Evolutionary conservation across 176 grass and related monocot genomes (phyloP).

Genomic region (Hsuehochloa calcarea): DNA sequence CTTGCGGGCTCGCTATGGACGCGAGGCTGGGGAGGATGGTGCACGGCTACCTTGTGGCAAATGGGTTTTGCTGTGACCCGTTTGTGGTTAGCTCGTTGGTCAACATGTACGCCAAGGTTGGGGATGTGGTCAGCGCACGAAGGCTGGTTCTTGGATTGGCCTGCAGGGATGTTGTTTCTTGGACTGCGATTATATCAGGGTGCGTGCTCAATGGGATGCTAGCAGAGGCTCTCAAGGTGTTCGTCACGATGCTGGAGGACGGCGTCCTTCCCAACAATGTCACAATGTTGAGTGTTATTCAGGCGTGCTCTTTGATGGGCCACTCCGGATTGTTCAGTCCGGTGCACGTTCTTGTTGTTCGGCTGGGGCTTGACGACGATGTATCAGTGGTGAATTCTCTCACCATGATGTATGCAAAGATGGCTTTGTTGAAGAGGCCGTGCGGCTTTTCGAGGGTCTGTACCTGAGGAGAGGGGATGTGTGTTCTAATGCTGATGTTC

Average conservation of each 20-base stretch:
- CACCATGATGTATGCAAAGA: constrained; percentile 64
- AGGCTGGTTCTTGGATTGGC: constrained; percentile 48
- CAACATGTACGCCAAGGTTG: constrained; percentile 65
- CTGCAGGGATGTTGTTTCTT: constrained; percentile 62
- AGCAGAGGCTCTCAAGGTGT: constrained; percentile 44
- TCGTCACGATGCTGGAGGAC: constrained; percentile 70
- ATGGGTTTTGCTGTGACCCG: constrained; percentile 46
- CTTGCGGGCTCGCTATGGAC: constrained; percentile 51
- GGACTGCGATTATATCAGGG: constrained; percentile 63
- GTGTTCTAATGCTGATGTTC: constrained; percentile 46
- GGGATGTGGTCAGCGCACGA: constrained; percentile 34
- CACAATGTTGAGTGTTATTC: constrained; percentile 66
- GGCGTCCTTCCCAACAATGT: constrained; percentile 52
- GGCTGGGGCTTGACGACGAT: constrained; percentile 11
- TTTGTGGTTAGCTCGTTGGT: constrained; percentile 59
- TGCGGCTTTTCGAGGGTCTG: constrained; percentile 25
- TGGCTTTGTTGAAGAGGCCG: constrained; percentile 40
- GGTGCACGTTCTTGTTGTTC: constrained; percentile 48
- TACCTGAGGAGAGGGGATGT: constrained; percentile 28
- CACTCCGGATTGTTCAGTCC: constrained; percentile 32
- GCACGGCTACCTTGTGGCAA: constrained; percentile 56
- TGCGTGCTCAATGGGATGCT: constrained; percentile 63
- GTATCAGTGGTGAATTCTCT: constrained; percentile 55
- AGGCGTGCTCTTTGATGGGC: constrained; percentile 64
- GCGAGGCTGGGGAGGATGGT: constrained; percentile 50